Base-by-base conservation (phyloP, 352 stramenopile genomes). In the Nothophytophthora sp. region DNA sequence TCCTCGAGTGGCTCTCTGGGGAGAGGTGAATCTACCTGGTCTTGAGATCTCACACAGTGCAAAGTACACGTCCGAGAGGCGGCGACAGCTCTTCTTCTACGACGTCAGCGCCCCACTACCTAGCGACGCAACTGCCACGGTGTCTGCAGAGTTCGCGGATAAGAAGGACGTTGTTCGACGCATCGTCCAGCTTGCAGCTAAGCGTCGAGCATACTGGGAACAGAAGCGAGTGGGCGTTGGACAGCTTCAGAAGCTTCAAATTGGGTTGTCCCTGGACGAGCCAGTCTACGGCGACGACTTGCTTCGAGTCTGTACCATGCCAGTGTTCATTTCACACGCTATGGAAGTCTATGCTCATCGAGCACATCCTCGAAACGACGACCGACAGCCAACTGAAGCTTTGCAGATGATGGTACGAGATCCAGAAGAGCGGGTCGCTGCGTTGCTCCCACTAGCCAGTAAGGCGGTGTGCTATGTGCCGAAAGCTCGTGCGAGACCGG, bases 401-500 rank as follows among this genome's bases (percentile, higher is more conserved):
- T 43, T 95, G 16, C 53, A 68, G 18, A 41, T 35, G 8, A 80
- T 90, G 46, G 76, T 95, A 2, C 56, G 55, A 29, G 50, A 69
- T 4, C 73, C 73, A 1, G 61, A 75, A 8, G 61, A 73, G 7
- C 71, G 85, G 20, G 44, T 91, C 20, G 53, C 50, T 3, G 64
- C 64, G 3, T 37, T 92, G 25, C 44, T 67, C 20, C 34, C 70
- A 4, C 38, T 89, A 6, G 55, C 94, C 1, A 75, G 77, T 5
- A 79, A 83, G 23, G 84, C 83, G 6, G 55, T 90, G 11, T 96
- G 84, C 42, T 85, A 77, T 19, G 86, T 95, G 1, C 84, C 85
- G 1, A 79, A 79, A 57, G 87, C 80, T 32, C 69, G 84, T 7
- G 76, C 80, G 2, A 58, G 22, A 20, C 55, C 63, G 15, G 51